phyloP scores from a whole-genome alignment of 169 alveolate genomes.

The Theileria annulata region DNA sequence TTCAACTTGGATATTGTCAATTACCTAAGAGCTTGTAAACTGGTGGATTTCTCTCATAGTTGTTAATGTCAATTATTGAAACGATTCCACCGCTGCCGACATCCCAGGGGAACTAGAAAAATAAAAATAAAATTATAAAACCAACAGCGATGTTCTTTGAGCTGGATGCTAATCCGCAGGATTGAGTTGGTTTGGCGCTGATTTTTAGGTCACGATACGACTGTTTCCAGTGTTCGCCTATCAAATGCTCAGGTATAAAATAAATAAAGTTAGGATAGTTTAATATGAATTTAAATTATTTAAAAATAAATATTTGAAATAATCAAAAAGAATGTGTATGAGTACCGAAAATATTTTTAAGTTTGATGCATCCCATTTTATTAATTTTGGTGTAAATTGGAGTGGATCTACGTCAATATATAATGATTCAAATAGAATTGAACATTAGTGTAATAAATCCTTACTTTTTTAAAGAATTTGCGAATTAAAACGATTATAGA shows the following conservation, averaged over 20 bases:
- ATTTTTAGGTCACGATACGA: constrained; percentile 54
- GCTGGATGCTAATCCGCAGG: constrained; percentile 66
- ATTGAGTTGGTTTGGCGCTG: constrained; percentile 55
- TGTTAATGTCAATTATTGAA: constrained; percentile 59
- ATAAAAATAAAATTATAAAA: constrained; percentile 17
- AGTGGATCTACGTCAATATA: not conserved
- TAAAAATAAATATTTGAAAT: not conserved
- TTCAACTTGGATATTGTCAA: not conserved
- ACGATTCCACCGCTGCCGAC: constrained; percentile 79
- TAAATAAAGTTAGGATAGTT: not conserved
- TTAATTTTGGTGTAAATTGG: not conserved
- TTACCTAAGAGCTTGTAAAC: constrained; percentile 65
- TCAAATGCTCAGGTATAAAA: not conserved
- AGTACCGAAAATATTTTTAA: constrained; percentile 31
- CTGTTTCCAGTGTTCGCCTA: constrained; percentile 68
- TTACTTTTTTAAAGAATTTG: not conserved
- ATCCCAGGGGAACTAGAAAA: constrained; percentile 74
- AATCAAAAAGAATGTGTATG: not conserved
- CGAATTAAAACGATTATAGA: not conserved
- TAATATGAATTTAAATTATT: not conserved
- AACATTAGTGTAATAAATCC: not conserved
- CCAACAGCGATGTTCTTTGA: constrained; percentile 47
- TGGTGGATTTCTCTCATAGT: constrained; percentile 67
- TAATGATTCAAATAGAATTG: too few species aligned
- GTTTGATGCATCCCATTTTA: constrained; percentile 32